Percentiles rank a stretch among this genome's conserved stretches.
These are phyloP conservation scores for Calophaca sinica DNA, from an alignment of 306 rosid species.

Conservation along the genomic window DNA sequence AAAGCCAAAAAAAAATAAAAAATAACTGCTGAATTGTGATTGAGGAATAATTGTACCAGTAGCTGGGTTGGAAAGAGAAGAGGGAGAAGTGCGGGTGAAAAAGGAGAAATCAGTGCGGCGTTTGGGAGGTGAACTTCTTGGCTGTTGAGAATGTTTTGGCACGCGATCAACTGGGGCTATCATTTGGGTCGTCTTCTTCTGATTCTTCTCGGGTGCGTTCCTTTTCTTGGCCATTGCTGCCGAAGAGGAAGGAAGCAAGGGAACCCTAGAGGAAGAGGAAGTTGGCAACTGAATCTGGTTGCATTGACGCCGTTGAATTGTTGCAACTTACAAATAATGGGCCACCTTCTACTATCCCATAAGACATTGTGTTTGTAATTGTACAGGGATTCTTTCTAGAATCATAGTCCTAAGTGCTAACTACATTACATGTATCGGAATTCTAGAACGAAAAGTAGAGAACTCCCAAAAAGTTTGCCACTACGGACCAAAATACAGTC, in stretches of 20 bases:
- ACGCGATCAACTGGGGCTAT: conserved; percentile 48
- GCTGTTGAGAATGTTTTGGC: conserved; percentile 64
- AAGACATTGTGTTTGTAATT: background rate
- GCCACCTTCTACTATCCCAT: conserved; percentile 25
- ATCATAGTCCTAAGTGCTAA: background rate
- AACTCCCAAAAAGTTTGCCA: background rate
- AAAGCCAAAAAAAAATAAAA: background rate
- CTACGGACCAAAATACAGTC: background rate
- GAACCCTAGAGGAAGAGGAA: conserved; percentile 39
- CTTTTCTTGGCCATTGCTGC: conserved; percentile 64
- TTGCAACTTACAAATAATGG: conserved; percentile 5
- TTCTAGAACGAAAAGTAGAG: conserved; percentile 19
- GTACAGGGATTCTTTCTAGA: background rate
- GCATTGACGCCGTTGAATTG: conserved; percentile 40
- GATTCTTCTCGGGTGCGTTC: conserved; percentile 42
- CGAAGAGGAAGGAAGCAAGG: background rate
- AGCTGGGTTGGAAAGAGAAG: conserved; percentile 42
- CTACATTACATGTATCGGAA: background rate
- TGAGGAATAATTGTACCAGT: conserved; percentile 11
- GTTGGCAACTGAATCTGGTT: conserved; percentile 41
- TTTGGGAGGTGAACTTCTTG: conserved; percentile 73
- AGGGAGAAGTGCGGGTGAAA: conserved; percentile 32
- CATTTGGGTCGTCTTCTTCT: too few relatives aligned
- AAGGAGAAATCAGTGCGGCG: conserved; percentile 63
- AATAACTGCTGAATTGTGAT: background rate